Evolutionary conservation across 78 protist species (phyloP).

Genomic region (Tieghemostelium lacteum): DNA sequence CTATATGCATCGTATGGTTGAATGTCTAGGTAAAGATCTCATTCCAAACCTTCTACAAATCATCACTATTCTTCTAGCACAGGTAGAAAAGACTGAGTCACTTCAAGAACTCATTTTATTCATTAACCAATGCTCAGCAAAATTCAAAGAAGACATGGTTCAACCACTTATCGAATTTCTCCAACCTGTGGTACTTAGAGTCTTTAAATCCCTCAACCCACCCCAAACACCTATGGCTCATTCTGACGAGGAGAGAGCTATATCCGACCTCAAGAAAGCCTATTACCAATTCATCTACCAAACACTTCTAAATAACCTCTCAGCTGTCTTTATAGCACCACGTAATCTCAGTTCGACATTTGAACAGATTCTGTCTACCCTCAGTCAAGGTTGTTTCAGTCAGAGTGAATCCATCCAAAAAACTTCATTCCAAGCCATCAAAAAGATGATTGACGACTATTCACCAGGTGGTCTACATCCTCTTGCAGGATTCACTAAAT

Average conservation of each 20-base stretch:
- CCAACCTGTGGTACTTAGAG: slow-evolving; percentile 3
- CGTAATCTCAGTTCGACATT: slow-evolving; percentile 1
- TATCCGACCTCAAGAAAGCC: slow-evolving; percentile 9
- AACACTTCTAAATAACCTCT: neutral
- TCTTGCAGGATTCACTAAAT: slow-evolving; percentile 22
- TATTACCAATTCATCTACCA: slow-evolving; percentile 43
- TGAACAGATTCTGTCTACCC: neutral
- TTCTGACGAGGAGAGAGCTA: slow-evolving; percentile 40
- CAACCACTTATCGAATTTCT: slow-evolving; percentile 11
- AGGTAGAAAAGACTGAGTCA: neutral
- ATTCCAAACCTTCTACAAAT: slow-evolving; percentile 34
- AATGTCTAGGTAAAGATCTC: slow-evolving; percentile 52
- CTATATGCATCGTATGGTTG: slow-evolving; percentile 78
- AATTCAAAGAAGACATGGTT: slow-evolving; percentile 43
- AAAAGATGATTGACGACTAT: slow-evolving; percentile 41
- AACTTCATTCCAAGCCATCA: slow-evolving; percentile 24
- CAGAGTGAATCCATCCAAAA: slow-evolving; percentile 37
- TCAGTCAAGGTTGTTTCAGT: slow-evolving; percentile 32
- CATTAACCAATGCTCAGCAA: slow-evolving; percentile 51
- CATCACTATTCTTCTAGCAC: slow-evolving; percentile 7
- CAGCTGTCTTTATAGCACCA: slow-evolving; percentile 1
- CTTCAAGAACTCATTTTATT: slow-evolving; percentile 40
- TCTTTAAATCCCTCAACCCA: slow-evolving; percentile 20
- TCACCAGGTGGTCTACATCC: slow-evolving; percentile 39
- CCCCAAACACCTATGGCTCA: neutral